Evolutionary conservation across 352 stramenopile species (phyloP), one percentile per base, ranked within the genome.

Genomic region (Pythium vanterpoolii): DNA sequence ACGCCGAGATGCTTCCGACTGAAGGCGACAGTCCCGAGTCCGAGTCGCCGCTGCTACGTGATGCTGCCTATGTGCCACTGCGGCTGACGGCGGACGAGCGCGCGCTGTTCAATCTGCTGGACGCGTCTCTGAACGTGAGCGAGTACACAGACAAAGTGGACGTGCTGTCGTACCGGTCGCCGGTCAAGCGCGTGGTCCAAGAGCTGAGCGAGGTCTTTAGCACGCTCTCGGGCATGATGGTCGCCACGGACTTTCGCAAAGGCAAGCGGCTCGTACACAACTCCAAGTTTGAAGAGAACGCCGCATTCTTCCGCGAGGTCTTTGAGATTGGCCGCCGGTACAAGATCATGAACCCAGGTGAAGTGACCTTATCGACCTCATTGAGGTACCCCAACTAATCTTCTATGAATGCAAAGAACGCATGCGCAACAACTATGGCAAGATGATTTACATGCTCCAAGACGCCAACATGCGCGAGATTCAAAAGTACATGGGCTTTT

Each of bases 351-450:
- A n/a, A n/a, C n/a, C n/a, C n/a, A n/a, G n/a, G n/a, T n/a, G n/a
- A n/a, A n/a, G n/a, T n/a, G n/a, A n/a, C n/a, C n/a, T n/a, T n/a
- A n/a, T n/a, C n/a, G n/a, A n/a, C n/a, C n/a, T n/a, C n/a, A n/a
- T n/a, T n/a, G n/a, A n/a, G n/a, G n/a, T n/a, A n/a, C n/a, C n/a
- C n/a, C n/a, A n/a, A n/a, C n/a, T n/a, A n/a, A n/a, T n/a, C n/a
- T n/a, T n/a, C n/a, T n/a, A n/a, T n/a, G n/a, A n/a, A n/a, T n/a
- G n/a, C n/a, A n/a, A n/a, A 14, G 95, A 98, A 76, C 98, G 98
- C 68, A 97, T 98, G 93, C 82, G 96, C 24, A 90, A 87, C 38
- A 93, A 98, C 60, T 98, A 98, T 66, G 96, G 95, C 57, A 98
- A 98, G 78, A 83, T 98, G 53, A 92, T 98, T 69, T 97, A 96